Conservation (phyloP, 805 yeast genomes). For the Saccharomycopsis olivae region DNA sequence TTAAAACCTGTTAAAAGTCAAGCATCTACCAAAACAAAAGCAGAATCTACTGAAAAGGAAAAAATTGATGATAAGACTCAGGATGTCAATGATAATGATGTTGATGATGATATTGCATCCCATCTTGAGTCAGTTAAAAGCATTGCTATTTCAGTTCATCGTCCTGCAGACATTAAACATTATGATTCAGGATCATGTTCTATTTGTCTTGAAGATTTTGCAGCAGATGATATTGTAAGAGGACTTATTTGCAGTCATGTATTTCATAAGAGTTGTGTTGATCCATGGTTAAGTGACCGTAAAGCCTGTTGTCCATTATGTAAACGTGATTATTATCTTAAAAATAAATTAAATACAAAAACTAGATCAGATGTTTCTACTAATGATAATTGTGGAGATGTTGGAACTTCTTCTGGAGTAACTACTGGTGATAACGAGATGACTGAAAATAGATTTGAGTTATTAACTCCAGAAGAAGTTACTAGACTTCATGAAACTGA, state of each 20-base stretch:
- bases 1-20: background rate
- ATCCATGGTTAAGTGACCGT: slow-evolving; percentile 69
- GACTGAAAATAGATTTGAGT: slow-evolving; percentile 5
- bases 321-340: slow-evolving; percentile 49
- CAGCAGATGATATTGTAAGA: slow-evolving; percentile 53
- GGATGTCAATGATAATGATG: slow-evolving; percentile 8
- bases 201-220: slow-evolving; percentile 60
- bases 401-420: background rate
- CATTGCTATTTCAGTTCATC: slow-evolving; percentile 7
- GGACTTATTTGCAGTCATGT: slow-evolving; percentile 77
- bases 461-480: slow-evolving; percentile 13
- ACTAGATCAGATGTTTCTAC: background rate
- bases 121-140: too few species aligned
- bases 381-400: slow-evolving; percentile 17
- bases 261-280: slow-evolving; percentile 69
- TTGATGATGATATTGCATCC: too few species aligned
- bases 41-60: background rate
- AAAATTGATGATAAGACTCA: background rate
- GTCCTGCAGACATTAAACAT: slow-evolving; percentile 25
- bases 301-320: slow-evolving; percentile 81
- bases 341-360: slow-evolving; percentile 12
- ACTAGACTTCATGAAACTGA: slow-evolving; percentile 21
- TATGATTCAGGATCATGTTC: slow-evolving; percentile 67
- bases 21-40: background rate
- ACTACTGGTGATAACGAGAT: slow-evolving; percentile 21